Conservation (phyloP, 805 yeast genomes). For the Phaffomyces antillensis region DNA sequence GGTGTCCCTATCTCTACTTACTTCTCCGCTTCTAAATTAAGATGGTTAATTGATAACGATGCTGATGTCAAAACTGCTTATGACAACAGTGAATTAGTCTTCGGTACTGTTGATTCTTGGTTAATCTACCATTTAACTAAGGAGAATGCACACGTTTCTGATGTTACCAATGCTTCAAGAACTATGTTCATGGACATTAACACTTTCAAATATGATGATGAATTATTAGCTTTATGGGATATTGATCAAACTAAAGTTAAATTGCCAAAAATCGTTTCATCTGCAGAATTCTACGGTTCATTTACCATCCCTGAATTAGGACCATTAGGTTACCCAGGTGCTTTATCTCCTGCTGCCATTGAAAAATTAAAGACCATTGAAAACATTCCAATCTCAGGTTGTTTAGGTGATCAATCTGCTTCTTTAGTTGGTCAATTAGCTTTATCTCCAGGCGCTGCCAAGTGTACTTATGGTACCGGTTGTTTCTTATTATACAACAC, state of each 20-base stretch:
- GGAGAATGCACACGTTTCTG: conserved; percentile 67
- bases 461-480: conserved; percentile 96
- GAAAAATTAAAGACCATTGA: conserved; percentile 42
- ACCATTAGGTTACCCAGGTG: conserved; percentile 42
- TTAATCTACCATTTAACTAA: conserved; percentile 74
- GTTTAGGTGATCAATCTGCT: conserved; percentile 91
- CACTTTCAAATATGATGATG: conserved; percentile 67
- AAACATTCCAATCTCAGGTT: conserved; percentile 76
- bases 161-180: conserved; percentile 86
- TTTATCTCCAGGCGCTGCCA: conserved; percentile 74
- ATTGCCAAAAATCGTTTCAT: conserved; percentile 72
- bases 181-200: conserved; percentile 84
- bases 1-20: conserved; percentile 90
- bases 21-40: conserved; percentile 82
- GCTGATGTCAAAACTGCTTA: conserved; percentile 58
- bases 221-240: conserved; percentile 70
- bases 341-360: conserved; percentile 44
- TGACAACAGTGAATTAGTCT: conserved; percentile 69
- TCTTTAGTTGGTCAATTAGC: conserved; percentile 92
- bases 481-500: conserved; percentile 86
- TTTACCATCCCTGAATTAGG: conserved; percentile 56
- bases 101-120: conserved; percentile 96
- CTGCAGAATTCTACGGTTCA: conserved; percentile 71
- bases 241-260: conserved; percentile 59
- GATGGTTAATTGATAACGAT: conserved; percentile 84